Conservation (phyloP, 2,329 filamentous ascomycete species). For the Colletotrichum sojae region DNA sequence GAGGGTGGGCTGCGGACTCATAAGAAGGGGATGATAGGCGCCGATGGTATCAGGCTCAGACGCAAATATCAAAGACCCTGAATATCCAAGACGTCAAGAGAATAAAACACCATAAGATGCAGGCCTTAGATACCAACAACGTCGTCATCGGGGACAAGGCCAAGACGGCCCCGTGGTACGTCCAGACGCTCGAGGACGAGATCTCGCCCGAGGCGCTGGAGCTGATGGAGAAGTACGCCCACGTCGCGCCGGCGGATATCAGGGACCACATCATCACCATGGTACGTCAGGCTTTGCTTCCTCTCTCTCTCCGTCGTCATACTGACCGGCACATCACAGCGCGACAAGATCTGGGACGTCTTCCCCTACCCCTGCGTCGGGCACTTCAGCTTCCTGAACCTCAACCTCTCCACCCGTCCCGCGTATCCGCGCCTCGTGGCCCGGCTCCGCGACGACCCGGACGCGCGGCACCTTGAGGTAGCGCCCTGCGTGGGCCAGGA, state of each 20-base stretch:
- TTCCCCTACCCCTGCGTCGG: constrained; percentile 42
- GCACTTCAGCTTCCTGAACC: constrained; percentile 40
- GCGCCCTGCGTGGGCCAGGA: constrained; percentile 50
- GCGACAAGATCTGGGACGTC: constrained; percentile 38
- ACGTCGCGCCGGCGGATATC: constrained; percentile 25
- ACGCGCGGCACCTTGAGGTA: constrained; percentile 45
- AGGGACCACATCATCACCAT: constrained; percentile 30
- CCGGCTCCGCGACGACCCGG: constrained; percentile 31
- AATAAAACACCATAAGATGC: constrained; percentile 11
- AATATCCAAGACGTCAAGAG: not conserved
- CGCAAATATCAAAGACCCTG: not conserved
- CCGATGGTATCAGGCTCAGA: not conserved
- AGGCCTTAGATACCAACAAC: constrained; percentile 5
- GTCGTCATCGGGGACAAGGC: constrained; percentile 28
- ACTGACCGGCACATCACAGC: not conserved
- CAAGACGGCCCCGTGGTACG: constrained; percentile 38
- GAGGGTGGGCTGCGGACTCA: not conserved
- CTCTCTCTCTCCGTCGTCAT: no score
- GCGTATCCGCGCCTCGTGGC: constrained; percentile 40
- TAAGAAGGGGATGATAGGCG: not conserved
- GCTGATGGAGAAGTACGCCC: constrained; percentile 36
- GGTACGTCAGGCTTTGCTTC: not conserved
- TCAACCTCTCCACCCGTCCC: constrained; percentile 25
- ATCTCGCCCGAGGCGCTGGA: constrained; percentile 25
- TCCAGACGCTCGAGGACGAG: constrained; percentile 12